phyloP scores from a whole-genome alignment of 179 eudicot species.

The Amaranthus tricolor region DNA sequence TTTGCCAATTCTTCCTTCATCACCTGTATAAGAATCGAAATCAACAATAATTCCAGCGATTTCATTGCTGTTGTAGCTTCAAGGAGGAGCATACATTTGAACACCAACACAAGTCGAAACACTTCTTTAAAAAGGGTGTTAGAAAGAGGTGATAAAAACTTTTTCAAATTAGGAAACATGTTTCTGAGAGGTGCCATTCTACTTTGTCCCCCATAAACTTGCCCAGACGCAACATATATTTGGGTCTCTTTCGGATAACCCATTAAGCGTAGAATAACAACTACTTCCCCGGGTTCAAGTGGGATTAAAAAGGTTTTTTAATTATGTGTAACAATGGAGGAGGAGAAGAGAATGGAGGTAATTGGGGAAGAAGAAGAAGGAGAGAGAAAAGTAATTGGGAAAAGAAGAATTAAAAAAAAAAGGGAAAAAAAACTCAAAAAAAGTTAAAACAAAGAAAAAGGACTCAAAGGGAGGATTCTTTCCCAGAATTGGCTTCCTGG shows the following conservation, averaged over 20 bases:
- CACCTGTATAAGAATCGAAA: constrained; percentile 47
- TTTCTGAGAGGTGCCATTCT: constrained; percentile 99
- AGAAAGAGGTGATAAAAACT: constrained; percentile 17
- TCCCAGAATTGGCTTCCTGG: constrained; percentile 90
- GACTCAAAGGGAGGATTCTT: constrained; percentile 53
- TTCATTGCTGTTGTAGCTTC: neutral
- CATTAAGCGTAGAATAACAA: constrained; percentile 95
- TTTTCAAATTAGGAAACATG: constrained; percentile 98
- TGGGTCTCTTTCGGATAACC: constrained; percentile 98
- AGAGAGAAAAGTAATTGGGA: too few species aligned
- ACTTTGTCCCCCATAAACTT: constrained; percentile 97
- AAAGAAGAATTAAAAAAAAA: too few species aligned
- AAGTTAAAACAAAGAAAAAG: too few species aligned
- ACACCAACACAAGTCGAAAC: neutral
- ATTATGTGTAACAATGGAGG: too few species aligned
- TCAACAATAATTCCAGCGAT: neutral
- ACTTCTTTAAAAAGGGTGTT: neutral
- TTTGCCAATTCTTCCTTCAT: constrained; percentile 86
- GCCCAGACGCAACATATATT: constrained; percentile 98
- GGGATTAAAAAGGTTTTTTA: too few species aligned
- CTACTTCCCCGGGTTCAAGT: constrained; percentile 98
- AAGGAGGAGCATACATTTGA: neutral
- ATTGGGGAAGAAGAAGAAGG: too few species aligned
- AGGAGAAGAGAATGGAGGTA: too few species aligned
- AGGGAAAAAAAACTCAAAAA: too few species aligned